Conservation (phyloP, 441 rosid genomes). For the Adansonia gregorii region DNA sequence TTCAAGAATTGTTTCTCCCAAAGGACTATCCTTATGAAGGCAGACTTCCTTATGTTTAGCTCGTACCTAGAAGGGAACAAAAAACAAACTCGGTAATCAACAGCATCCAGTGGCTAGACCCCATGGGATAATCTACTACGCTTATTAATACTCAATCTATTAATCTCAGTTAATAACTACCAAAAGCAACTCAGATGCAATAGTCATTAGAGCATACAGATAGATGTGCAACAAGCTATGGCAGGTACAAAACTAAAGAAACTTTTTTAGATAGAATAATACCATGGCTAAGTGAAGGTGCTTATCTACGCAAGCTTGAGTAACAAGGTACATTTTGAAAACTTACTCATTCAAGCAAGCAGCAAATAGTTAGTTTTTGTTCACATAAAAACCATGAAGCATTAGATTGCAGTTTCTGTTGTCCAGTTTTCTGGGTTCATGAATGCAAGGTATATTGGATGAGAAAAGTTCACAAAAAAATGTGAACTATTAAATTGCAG, state of each 20-base stretch:
- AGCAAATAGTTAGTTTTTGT: background rate
- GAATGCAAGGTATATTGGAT: background rate
- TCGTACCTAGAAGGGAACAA: constrained; percentile 68
- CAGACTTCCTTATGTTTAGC: constrained; percentile 99
- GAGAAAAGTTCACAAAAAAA: background rate
- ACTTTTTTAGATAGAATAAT: background rate
- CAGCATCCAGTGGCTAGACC: background rate
- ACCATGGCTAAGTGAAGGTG: background rate
- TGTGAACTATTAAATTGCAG: background rate
- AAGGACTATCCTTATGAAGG: constrained; percentile 97
- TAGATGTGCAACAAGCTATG: background rate
- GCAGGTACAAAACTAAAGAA: background rate
- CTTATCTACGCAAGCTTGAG: background rate
- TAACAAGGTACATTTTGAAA: constrained; percentile 5
- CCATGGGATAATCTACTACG: background rate
- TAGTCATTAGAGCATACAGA: background rate
- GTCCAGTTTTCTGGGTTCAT: background rate
- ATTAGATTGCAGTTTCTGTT: background rate
- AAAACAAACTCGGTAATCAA: constrained; percentile 13
- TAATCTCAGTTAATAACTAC: background rate
- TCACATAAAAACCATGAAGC: background rate
- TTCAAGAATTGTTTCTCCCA: constrained; percentile 98
- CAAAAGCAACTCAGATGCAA: background rate
- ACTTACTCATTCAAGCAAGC: background rate
- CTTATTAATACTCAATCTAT: background rate